Evolutionary conservation across 805 yeast species (phyloP), one percentile per base, ranked within the genome.

Genomic region (Candida parachauliodes): DNA sequence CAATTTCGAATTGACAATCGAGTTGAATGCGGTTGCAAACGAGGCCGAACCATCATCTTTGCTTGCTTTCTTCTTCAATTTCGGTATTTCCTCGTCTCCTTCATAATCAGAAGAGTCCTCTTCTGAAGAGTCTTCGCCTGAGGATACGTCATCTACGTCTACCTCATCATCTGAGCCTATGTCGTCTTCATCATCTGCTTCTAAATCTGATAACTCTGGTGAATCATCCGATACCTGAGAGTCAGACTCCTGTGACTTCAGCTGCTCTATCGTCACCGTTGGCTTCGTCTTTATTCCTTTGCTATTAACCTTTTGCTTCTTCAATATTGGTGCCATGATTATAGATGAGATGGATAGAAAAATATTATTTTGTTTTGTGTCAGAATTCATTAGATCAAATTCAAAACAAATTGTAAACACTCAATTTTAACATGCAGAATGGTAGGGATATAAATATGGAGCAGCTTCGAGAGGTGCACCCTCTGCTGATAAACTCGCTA

Each of bases 21-120:
- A 93, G 47, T 68, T 78, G 53, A 93, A 78, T 0, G 98, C 98
- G 38, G 63, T 72, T 14, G 95, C 86, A 54, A 93, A 91, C 2
- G 79, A 71, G 30, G 70, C 81, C 1, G 87, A 73, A n/a, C 88
- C 91, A 58, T 82, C 88, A 43, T 75, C 82, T 30, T 63, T 62
- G 36, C 72, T 75, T 51, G 74, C 74, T 51, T 69, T 72, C 59
- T 76, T 77, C 44, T 81, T 76, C 51, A 74, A 72, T 48, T 70
- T 67, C 33, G 78, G 72, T 39, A 65, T 61, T 28, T 55, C 51
- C 70, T 79, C 48, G 8, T 41, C 65, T 40, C 51, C 36, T 14
- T 33, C 11, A 5, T 51, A 60, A 3, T 44, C 50, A n/a, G 41
- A 45, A 5, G 36, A 41, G 2, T 47, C 48, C 16, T 36, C 24